Base-by-base conservation (phyloP, 2,329 filamentous ascomycete species). In the Penicillium sp. region DNA sequence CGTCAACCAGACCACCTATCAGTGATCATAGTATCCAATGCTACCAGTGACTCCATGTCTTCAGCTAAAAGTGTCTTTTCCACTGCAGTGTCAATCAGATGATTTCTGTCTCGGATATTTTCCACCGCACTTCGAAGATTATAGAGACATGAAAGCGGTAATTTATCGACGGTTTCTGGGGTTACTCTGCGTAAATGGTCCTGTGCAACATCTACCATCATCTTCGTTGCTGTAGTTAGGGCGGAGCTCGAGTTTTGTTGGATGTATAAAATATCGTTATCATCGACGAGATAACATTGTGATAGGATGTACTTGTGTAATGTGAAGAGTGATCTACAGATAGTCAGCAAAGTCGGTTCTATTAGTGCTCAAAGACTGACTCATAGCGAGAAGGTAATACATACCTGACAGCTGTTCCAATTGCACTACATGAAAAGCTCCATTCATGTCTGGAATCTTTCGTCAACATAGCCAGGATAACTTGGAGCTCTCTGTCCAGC, bases 71-170 rank as follows among this genome's bases (percentile, higher is more conserved):
- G 8, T 8, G 16, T 16, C 16, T 11, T 11, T n/a, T 20, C n/a
- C 11, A n/a, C 48, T 18, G 21, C 16, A 18, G n/a, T n/a, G 49
- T 20, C 49, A 35, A 40, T n/a, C 12, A 43, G 18, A 12, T 43
- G 14, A 11, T 43, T 5, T 8, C 9, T 21, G 21, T 26, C 12
- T 26, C 40, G 24, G 23, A 52, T 30, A 40, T 43, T 20, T 18
- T 42, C 30, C 4, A 45, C 45, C 14, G 50, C 30, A 40, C 20
- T 40, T 45, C 40, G 50, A 16, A 52, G 50, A 26, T 52, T 52
- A 52, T 52, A 52, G 5, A 26, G 26, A 52, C 50, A 52, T 6
- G 30, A 45, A n/a, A 52, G 38, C n/a, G 50, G 50, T 40, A 52
- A 38, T 5, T 12, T 16, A 30, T 52, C 50, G 35, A 52, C 50